phyloP scores from a whole-genome alignment of 352 stramenopile genomes.

The Phytophthora colocasiae region DNA sequence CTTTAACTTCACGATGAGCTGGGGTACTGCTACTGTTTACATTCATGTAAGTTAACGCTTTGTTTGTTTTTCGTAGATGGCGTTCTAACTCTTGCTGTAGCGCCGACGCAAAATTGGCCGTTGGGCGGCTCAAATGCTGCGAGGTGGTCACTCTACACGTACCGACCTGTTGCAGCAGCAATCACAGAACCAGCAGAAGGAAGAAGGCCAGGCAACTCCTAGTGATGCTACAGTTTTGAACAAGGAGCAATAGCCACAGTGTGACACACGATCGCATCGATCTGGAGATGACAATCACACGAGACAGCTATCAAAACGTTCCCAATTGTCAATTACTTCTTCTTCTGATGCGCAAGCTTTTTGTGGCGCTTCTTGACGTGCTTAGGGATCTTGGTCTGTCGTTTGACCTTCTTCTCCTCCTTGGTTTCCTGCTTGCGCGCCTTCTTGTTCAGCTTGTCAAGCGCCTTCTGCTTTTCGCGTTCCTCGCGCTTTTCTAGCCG shows the following conservation, averaged over 20 bases:
- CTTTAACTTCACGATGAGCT: conserved; percentile 83
- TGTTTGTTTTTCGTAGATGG: neutral
- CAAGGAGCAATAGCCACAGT: neutral
- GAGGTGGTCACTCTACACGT: conserved; percentile 73
- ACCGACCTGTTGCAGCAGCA: conserved; percentile 73
- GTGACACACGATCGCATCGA: too few species aligned
- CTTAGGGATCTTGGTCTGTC: conserved; percentile 98
- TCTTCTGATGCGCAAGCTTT: conserved; percentile 94
- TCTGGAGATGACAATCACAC: neutral
- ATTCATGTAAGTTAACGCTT: conserved; percentile 69
- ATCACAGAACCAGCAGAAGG: conserved; percentile 35
- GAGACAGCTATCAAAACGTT: neutral
- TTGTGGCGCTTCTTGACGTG: conserved; percentile 99
- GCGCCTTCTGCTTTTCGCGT: conserved; percentile 57
- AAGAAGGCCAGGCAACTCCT: conserved; percentile 23
- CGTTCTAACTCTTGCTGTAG: conserved; percentile 36
- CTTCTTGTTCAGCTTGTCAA: conserved; percentile 87
- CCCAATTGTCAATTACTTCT: conserved; percentile 36
- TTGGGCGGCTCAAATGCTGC: conserved; percentile 87
- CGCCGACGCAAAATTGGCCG: conserved; percentile 82
- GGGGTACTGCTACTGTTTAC: conserved; percentile 82
- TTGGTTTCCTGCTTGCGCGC: conserved; percentile 97
- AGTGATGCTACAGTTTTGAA: neutral
- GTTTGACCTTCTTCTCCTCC: conserved; percentile 93
- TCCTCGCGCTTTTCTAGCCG: conserved; percentile 82